phyloP scores from a whole-genome alignment of 1,284 basidiomycete genomes.

The Ceratorhiza oryzae-sativae region DNA sequence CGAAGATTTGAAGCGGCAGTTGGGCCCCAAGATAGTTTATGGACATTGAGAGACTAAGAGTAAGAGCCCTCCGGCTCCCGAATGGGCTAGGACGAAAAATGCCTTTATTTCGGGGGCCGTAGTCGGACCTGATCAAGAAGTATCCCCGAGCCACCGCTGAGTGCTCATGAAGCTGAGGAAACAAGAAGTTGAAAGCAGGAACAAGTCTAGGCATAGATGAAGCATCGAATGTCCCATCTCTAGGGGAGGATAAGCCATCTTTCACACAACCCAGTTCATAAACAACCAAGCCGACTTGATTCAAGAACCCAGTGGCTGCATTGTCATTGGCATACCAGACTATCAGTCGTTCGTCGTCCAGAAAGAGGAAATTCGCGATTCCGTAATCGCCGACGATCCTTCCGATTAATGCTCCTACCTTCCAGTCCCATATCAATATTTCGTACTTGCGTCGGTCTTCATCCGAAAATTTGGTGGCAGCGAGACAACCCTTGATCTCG shows the following conservation, averaged over 20 bases:
- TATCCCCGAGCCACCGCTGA: neutral
- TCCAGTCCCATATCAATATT: slow-evolving; percentile 36
- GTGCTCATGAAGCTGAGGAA: neutral
- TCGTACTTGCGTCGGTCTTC: neutral
- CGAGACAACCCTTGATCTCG: slow-evolving; percentile 13
- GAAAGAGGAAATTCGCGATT: slow-evolving; percentile 1
- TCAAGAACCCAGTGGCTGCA: neutral
- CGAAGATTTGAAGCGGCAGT: neutral
- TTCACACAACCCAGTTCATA: neutral
- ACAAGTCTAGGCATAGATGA: neutral
- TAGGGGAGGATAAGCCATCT: neutral
- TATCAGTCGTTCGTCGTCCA: neutral
- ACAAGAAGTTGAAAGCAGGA: neutral
- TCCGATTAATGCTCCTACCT: neutral
- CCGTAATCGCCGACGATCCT: neutral
- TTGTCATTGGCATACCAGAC: neutral
- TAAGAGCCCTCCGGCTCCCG: neutral
- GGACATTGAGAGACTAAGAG: neutral
- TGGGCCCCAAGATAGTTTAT: neutral
- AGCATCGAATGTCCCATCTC: neutral
- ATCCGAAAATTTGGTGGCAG: neutral
- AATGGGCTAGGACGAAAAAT: neutral
- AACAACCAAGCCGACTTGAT: neutral
- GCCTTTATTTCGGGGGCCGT: neutral
- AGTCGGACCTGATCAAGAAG: neutral